Evolutionary conservation across 768 basidiomycete species (phyloP).

Genomic region (Collybia nuda): DNA sequence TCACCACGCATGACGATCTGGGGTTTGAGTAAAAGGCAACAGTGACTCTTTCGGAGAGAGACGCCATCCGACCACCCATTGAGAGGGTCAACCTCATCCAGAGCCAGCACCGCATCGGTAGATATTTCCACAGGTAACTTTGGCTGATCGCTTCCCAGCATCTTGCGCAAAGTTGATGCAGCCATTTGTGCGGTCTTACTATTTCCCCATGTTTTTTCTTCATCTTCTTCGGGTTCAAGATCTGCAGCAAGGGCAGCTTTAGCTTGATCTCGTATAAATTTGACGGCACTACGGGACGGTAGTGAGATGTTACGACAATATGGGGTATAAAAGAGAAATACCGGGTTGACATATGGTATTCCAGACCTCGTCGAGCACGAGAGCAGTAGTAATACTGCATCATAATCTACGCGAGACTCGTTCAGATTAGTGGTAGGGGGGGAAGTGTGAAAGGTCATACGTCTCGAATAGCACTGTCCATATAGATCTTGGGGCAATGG

Average conservation of each 20-base stretch:
- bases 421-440: slow-evolving; percentile 7
- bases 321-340: slow-evolving; percentile 29
- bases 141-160: slow-evolving; percentile 53
- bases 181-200: slow-evolving; percentile 62
- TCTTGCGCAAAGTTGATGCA: slow-evolving; percentile 63
- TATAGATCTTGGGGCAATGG: slow-evolving; percentile 79
- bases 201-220: slow-evolving; percentile 26
- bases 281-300: slow-evolving; percentile 58
- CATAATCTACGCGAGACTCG: slow-evolving; percentile 55
- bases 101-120: slow-evolving; percentile 25
- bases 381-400: slow-evolving; percentile 88
- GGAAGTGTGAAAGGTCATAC: slow-evolving; percentile 42
- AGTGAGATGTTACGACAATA: slow-evolving; percentile 9
- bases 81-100: slow-evolving; percentile 52
- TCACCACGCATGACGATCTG: slow-evolving; percentile 81
- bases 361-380: slow-evolving; percentile 70
- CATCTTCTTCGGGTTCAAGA: slow-evolving; percentile 21
- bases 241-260: slow-evolving; percentile 37
- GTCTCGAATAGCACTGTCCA: slow-evolving; percentile 77
- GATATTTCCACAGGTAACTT: slow-evolving; percentile 44
- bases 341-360: slow-evolving; percentile 89
- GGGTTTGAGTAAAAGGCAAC: slow-evolving; percentile 87
- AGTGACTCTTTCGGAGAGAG: slow-evolving; percentile 67
- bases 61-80: slow-evolving; percentile 75
- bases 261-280: slow-evolving; percentile 86